A percentile compares a stretch with the other conserved stretches of the same genome.
Evolutionary conservation across 805 yeast genomes (phyloP).

Genomic region (Lipomyces kockii): DNA sequence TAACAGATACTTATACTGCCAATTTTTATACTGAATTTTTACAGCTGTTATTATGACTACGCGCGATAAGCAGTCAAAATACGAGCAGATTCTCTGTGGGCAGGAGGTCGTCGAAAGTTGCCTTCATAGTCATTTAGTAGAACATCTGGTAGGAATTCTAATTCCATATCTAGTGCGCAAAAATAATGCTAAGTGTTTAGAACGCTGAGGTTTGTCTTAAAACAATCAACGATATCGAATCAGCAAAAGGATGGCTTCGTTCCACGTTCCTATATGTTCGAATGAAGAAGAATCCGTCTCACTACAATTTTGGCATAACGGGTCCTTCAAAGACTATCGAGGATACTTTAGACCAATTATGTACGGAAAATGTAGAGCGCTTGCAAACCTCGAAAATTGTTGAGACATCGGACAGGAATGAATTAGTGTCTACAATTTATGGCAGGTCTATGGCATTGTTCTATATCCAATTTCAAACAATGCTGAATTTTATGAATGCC

Average conservation of each 20-base stretch:
- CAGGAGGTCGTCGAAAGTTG: conserved; percentile 54
- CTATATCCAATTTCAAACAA: conserved; percentile 53
- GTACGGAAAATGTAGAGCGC: conserved; percentile 45
- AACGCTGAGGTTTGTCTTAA: conserved; percentile 53
- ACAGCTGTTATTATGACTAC: conserved; percentile 54
- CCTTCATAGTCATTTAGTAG: conserved; percentile 36
- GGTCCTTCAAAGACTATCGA: conserved; percentile 43
- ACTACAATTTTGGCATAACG: conserved; percentile 46
- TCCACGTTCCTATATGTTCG: conserved; percentile 58
- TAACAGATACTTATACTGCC: not conserved
- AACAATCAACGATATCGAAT: conserved; percentile 47
- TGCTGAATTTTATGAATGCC: conserved; percentile 42
- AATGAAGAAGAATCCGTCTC: conserved; percentile 48
- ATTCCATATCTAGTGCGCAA: not conserved
- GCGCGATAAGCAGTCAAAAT: conserved; percentile 44
- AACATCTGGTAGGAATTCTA: conserved; percentile 33
- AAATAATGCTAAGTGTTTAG: conserved; percentile 40
- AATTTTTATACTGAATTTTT: not conserved
- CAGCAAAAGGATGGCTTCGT: conserved; percentile 54
- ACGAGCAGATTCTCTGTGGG: conserved; percentile 52
- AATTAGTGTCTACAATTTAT: conserved; percentile 46
- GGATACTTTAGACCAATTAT: conserved; percentile 45
- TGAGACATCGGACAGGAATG: conserved; percentile 28
- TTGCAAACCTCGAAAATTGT: conserved; percentile 47
- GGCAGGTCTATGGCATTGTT: conserved; percentile 58